Evolutionary conservation across 2,329 filamentous ascomycete genomes (phyloP).

Genomic region (Ophiostoma fasciatum): DNA sequence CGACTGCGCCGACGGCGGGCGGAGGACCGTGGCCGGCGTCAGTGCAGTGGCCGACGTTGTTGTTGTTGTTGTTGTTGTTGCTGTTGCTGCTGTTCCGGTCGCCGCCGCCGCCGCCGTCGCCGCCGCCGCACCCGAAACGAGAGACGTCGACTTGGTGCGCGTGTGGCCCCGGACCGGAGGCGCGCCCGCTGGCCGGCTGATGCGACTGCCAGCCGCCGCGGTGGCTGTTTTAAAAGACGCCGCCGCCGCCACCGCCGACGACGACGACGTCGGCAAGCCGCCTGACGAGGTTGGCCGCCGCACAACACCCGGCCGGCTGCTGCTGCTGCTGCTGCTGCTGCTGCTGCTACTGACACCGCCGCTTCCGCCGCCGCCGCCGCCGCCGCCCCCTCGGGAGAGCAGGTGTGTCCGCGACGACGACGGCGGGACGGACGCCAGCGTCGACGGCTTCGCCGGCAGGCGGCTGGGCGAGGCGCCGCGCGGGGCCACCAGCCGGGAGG

Average conservation of each 20-base stretch:
- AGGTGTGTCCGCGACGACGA: constrained; percentile 5
- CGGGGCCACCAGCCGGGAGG: constrained; percentile 2
- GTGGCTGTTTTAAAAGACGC: not conserved
- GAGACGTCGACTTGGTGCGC: constrained; percentile 9
- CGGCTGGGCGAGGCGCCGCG: constrained; percentile 33
- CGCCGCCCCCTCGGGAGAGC: not conserved
- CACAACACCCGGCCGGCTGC: constrained; percentile 1
- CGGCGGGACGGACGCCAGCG: constrained; percentile 1
- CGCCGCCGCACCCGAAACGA: constrained; percentile 2
- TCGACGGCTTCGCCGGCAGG: constrained; percentile 27
- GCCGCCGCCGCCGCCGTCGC: too few species aligned
- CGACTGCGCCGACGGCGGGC: constrained; percentile 19
- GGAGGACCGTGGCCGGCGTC: constrained; percentile 23
- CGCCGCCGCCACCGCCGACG: not conserved
- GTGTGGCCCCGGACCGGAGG: constrained; percentile 2
- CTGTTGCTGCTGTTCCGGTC: too few species aligned
- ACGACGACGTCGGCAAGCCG: not conserved
- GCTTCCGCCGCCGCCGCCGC: not conserved
- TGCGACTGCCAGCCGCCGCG: not conserved
- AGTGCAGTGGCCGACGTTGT: constrained; percentile 21
- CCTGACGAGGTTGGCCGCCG: constrained; percentile 13
- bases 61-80: not conserved
- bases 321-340: constrained; percentile 4
- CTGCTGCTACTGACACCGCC: not conserved
- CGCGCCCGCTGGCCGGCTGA: too few species aligned